Base-by-base conservation (phyloP, 148 eudicot genomes). In the Diospyros lotus region DNA sequence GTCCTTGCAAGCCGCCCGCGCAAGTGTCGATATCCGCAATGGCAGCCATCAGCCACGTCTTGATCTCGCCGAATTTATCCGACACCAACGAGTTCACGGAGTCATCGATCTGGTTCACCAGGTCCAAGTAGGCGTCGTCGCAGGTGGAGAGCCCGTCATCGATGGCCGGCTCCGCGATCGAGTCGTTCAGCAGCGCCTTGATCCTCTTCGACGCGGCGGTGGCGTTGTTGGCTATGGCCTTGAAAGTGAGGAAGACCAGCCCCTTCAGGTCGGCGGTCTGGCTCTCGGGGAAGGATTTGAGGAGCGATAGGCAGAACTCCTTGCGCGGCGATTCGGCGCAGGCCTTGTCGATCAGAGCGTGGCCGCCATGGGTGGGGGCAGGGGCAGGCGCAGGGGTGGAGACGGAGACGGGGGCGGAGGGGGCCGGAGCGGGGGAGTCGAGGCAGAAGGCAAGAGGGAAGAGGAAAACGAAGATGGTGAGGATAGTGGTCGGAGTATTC, bases 221-320 rank as follows among this genome's bases (percentile, higher is more conserved):
- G 55, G 75, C 77, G 9, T 77, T 78, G 2, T 60, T 66, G 8
- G 58, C 65, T 1, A 72, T 78, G 2, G 41, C 14, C 80, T 61
- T 74, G 76, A 84, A 60, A 40, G 82, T 66, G 9, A 79, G 66
- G 73, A 75, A 79, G 10, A 75, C 76, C 5, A 84, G 80, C 9
- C 60, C 83, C 41, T 40, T 71, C 2, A 78, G 39, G 46, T 81
- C 77, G 1, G 66, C 56, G 4, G 53, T 69, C 41, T 67, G 39
- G 53, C 68, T 60, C 3, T 59, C 6, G 1, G 78, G 67, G 15
- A 67, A 51, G 9, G 77, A 28, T 4, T 77, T 56, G 4, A 85
- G 72, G 2, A 58, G 18, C 0, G 70, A 44, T 3, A 74, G 9
- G 73, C 88, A 85, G 18, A 74, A 69, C 11, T 69, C 78, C 68